These are phyloP conservation scores for Kodamaea kaohsiungensis DNA, from an alignment of 805 yeast genomes.

Conservation along the genomic window DNA sequence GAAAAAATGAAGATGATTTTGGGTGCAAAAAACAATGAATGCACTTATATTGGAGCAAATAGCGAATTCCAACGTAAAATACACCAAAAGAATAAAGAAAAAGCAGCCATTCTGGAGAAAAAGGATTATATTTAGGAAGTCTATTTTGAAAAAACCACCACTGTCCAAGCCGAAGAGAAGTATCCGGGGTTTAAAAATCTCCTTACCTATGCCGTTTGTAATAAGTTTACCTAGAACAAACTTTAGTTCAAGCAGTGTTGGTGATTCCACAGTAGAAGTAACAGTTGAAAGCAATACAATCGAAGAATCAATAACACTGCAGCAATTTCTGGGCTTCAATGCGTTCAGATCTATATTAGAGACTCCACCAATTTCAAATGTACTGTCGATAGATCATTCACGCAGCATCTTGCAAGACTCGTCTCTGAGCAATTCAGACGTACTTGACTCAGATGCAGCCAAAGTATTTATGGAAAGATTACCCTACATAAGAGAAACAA, in stretches of 20 bases:
- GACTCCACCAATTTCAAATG: not conserved
- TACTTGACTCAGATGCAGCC: not conserved
- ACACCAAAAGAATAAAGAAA: too few species aligned
- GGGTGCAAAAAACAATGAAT: not conserved
- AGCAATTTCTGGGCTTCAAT: not conserved
- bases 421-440: not conserved
- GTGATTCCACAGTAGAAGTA: not conserved
- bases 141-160: too few species aligned
- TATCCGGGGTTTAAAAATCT: not conserved
- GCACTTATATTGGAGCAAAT: not conserved
- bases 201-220: not conserved
- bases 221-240: not conserved
- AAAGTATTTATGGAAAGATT: not conserved
- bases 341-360: not conserved
- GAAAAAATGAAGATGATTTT: not conserved
- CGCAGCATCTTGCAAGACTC: not conserved
- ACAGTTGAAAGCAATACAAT: not conserved
- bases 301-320: not conserved
- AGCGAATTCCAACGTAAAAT: not conserved
- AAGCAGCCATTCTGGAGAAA: not conserved
- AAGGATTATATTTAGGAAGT: not conserved
- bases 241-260: not conserved
- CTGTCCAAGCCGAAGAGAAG: not conserved
- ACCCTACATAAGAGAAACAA: not conserved
- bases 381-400: not conserved